Evolutionary conservation across 1,284 basidiomycete species (phyloP).

Genomic region (Puccinia polysora): DNA sequence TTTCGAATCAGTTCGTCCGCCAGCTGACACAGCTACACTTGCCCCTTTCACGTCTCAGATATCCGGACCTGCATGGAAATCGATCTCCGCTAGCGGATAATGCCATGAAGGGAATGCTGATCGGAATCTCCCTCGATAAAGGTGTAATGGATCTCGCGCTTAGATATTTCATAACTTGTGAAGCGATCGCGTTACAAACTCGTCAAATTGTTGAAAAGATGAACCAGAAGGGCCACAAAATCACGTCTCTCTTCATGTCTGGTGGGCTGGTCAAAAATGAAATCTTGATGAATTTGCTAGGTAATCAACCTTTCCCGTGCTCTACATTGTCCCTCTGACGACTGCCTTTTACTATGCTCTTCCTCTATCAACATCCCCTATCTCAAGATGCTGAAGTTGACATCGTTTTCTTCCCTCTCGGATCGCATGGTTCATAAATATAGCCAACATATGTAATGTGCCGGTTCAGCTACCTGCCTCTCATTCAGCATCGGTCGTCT

Average conservation of each 20-base stretch:
- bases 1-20: neutral
- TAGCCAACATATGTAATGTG: slow-evolving; percentile 73
- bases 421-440: no score
- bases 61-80: slow-evolving; percentile 63
- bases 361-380: neutral
- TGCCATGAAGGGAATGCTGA: slow-evolving; percentile 83
- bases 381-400: no score
- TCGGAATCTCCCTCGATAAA: slow-evolving; percentile 77
- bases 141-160: slow-evolving; percentile 75
- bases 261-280: slow-evolving; percentile 55
- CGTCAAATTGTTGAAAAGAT: slow-evolving; percentile 89
- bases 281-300: slow-evolving; percentile 46
- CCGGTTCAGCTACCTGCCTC: slow-evolving; percentile 77
- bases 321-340: slow-evolving; percentile 51
- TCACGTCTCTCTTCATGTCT: slow-evolving; percentile 83
- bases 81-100: slow-evolving; percentile 91
- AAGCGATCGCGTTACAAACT: slow-evolving; percentile 91
- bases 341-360: slow-evolving; percentile 54
- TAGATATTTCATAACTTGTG: slow-evolving; percentile 84
- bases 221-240: slow-evolving; percentile 77
- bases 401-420: no score
- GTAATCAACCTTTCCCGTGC: neutral
- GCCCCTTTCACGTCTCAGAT: slow-evolving; percentile 17
- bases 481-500: slow-evolving; percentile 74
- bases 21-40: neutral